A percentile compares a stretch with the other conserved stretches of the same genome.
phyloP scores from a whole-genome alignment of 2,329 filamentous ascomycete genomes.

The Penicillium psychrosexuale region DNA sequence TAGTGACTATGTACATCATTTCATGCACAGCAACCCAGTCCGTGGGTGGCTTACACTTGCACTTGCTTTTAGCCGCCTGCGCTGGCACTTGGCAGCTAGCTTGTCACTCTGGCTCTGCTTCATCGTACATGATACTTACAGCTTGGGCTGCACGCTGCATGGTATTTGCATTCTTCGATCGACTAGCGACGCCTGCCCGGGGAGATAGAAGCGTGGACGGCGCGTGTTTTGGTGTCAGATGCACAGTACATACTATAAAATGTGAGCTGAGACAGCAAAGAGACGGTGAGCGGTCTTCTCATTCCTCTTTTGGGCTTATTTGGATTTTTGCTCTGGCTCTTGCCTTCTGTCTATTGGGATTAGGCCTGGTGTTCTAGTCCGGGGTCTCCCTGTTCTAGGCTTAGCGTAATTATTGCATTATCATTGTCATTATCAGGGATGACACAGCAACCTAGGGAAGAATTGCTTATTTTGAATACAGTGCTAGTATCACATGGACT shows the following conservation, averaged over 20 bases:
- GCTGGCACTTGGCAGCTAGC: slow-evolving; percentile 6
- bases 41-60: not conserved
- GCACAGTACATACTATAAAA: not conserved
- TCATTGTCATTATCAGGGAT: not conserved
- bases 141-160: not conserved
- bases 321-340: not conserved
- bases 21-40: not conserved
- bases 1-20: not conserved
- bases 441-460: not conserved
- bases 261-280: slow-evolving; percentile 1
- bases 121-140: slow-evolving; percentile 5
- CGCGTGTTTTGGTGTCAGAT: not conserved
- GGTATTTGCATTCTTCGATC: slow-evolving; percentile 2
- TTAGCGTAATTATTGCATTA: not conserved
- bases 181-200: slow-evolving; percentile 3
- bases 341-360: not conserved
- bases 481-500: not conserved
- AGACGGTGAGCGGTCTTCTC: slow-evolving; percentile 4
- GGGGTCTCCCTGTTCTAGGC: not conserved
- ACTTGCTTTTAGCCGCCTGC: not conserved
- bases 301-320: not conserved
- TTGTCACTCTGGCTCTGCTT: not conserved
- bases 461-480: not conserved
- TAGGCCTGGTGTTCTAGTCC: not conserved
- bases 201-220: slow-evolving; percentile 3